Conservation (phyloP, 257 asterid genomes). For the Jacaranda mimosifolia region DNA sequence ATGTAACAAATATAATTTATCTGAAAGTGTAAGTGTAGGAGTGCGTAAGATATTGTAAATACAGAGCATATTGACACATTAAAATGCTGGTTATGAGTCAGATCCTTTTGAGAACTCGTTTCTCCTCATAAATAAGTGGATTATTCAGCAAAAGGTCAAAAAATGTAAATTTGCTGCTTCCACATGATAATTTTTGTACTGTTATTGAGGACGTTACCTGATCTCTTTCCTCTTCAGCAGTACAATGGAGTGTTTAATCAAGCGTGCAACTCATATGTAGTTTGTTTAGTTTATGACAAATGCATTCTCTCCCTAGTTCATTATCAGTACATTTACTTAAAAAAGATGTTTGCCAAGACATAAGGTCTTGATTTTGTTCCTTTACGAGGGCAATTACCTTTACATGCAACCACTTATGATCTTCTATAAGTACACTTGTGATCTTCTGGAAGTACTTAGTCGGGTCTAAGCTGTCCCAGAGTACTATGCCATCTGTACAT, state of each 20-base stretch:
- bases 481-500: no score
- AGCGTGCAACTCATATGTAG: neutral
- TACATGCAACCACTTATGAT: neutral
- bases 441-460: no score
- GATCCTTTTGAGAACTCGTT: neutral
- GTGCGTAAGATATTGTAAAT: conserved; percentile 1
- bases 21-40: conserved; percentile 6
- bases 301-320: neutral
- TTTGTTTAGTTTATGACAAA: neutral
- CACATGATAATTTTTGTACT: no score
- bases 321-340: neutral
- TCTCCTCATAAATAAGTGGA: conserved; percentile 1
- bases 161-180: no score
- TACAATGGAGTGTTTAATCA: neutral
- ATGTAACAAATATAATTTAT: conserved; percentile 8
- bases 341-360: neutral
- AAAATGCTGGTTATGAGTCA: neutral
- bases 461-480: no score
- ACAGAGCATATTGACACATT: neutral
- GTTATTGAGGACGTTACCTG: neutral
- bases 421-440: no score
- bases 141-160: no score
- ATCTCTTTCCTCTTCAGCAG: neutral
- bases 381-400: neutral
- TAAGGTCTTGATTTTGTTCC: neutral